These are phyloP conservation scores for Cryptococcus sp. DNA, from an alignment of 1,284 basidiomycete genomes.

Conservation along the genomic window DNA sequence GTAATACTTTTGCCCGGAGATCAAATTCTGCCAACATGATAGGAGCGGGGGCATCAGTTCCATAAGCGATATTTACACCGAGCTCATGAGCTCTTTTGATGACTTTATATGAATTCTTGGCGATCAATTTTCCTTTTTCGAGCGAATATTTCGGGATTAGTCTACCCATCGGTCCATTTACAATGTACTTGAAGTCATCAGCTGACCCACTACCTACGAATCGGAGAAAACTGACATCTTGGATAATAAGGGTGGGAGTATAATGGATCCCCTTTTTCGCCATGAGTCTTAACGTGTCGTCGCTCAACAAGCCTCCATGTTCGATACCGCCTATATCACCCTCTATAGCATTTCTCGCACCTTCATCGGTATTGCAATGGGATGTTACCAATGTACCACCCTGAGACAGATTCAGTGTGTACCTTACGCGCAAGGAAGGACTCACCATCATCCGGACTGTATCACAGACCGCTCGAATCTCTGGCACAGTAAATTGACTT, in stretches of 20 bases:
- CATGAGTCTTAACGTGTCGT: constrained; percentile 39
- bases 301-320: constrained; percentile 48
- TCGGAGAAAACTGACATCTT: constrained; percentile 27
- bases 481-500: constrained; percentile 50
- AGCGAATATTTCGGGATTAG: constrained; percentile 18
- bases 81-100: constrained; percentile 27
- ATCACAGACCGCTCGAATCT: constrained; percentile 50
- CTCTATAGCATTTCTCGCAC: constrained; percentile 28
- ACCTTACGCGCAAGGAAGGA: too few relatives aligned
- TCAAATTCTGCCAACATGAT: constrained; percentile 42
- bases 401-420: too few relatives aligned
- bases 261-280: constrained; percentile 48
- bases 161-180: neutral
- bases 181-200: neutral
- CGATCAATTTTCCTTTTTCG: constrained; percentile 22
- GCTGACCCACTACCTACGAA: too few relatives aligned
- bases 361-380: constrained; percentile 5
- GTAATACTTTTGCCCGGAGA: constrained; percentile 48
- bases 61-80: constrained; percentile 29
- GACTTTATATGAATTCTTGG: constrained; percentile 16
- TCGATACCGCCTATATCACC: constrained; percentile 49
- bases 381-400: too few relatives aligned
- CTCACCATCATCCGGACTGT: constrained; percentile 49
- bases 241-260: constrained; percentile 53
- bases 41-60: constrained; percentile 28